phyloP scores from a whole-genome alignment of 164 flowering plant species.

The Annona squamosa region DNA sequence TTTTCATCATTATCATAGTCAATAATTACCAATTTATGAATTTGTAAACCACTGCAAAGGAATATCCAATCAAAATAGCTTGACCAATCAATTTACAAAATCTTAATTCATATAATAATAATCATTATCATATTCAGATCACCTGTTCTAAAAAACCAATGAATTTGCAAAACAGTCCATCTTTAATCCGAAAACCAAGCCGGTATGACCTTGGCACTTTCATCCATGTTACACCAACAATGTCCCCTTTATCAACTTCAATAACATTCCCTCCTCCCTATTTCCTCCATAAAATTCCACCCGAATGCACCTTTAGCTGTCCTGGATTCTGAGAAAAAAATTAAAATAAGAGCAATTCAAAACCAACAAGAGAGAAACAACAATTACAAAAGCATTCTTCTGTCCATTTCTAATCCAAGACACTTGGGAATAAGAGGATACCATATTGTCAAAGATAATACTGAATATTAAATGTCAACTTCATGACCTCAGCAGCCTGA shows the following conservation, averaged over 20 bases:
- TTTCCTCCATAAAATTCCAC: conserved; percentile 83
- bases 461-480: too few relatives aligned
- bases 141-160: conserved; percentile 93
- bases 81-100: too few relatives aligned
- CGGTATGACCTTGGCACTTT: conserved; percentile 86
- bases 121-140: neutral
- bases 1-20: too few relatives aligned
- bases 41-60: neutral
- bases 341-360: neutral
- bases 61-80: neutral
- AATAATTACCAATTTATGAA: too few relatives aligned
- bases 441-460: too few relatives aligned
- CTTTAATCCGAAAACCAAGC: conserved; percentile 67
- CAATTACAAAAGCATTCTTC: neutral
- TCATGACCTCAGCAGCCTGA: too few relatives aligned
- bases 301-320: conserved; percentile 64
- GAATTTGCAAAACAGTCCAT: conserved; percentile 85
- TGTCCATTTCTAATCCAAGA: too few relatives aligned
- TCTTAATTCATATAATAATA: too few relatives aligned
- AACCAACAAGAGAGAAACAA: neutral
- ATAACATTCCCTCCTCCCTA: conserved; percentile 90
- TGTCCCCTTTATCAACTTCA: conserved; percentile 70
- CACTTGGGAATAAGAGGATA: too few relatives aligned
- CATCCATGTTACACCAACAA: conserved; percentile 77
- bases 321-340: conserved; percentile 66